These are phyloP conservation scores for Eleusine coracana DNA, from an alignment of 176 grass and related monocot species.

Conservation along the genomic window DNA sequence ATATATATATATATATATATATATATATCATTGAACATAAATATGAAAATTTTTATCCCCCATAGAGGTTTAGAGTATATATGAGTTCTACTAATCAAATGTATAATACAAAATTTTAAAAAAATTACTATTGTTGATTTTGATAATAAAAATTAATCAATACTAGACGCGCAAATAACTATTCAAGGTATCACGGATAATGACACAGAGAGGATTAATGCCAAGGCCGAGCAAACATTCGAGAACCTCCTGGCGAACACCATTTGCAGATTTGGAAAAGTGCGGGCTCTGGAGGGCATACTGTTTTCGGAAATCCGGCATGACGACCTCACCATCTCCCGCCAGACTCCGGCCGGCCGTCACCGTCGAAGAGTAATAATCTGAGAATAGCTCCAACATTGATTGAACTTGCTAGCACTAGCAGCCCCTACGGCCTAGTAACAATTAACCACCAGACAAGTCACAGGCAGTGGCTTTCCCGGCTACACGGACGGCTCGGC, in stretches of 20 bases:
- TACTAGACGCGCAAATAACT: no score
- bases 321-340: no score
- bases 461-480: constrained; percentile 1
- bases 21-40: no score
- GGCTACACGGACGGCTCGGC: neutral
- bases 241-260: neutral
- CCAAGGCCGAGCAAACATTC: neutral
- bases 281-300: neutral
- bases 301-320: neutral
- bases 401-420: neutral
- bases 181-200: no score
- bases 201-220: no score
- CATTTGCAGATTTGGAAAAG: neutral
- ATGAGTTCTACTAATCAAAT: no score
- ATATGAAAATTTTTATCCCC: no score
- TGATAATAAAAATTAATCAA: no score
- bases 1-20: no score
- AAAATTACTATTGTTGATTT: no score
- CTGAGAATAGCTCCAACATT: neutral
- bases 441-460: neutral
- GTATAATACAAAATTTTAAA: no score
- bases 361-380: neutral
- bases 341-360: neutral
- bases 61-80: no score
- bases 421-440: neutral